Percentiles rank a stretch among this genome's conserved stretches.
Evolutionary conservation across 768 basidiomycete species (phyloP).

Genomic region (Hygrocybe coccinea): DNA sequence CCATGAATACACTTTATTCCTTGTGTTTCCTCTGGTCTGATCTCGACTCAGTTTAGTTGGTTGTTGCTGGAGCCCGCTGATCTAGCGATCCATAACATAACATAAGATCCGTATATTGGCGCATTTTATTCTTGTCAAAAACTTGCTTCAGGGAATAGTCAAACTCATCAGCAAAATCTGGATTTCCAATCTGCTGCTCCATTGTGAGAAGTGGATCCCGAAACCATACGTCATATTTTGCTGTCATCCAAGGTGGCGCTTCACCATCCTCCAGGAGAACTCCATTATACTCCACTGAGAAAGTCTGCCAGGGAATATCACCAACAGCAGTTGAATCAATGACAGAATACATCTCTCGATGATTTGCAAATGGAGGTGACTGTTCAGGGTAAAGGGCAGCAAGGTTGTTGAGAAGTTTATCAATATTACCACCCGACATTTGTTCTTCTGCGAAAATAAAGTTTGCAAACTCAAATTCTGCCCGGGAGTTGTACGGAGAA

Average conservation of each 20-base stretch:
- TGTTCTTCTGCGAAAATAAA: neutral
- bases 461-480: conserved; percentile 5
- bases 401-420: neutral
- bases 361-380: conserved; percentile 20
- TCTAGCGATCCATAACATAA: too few relatives aligned
- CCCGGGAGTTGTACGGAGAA: neutral
- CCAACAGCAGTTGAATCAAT: conserved; percentile 25
- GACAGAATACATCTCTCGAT: conserved; percentile 20
- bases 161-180: conserved; percentile 29
- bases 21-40: too few relatives aligned
- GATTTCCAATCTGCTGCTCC: conserved; percentile 29
- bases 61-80: too few relatives aligned
- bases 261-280: conserved; percentile 10
- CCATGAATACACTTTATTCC: too few relatives aligned
- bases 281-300: conserved; percentile 18
- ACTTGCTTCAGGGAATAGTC: conserved; percentile 31
- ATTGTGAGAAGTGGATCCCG: conserved; percentile 27
- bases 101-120: conserved; percentile 33
- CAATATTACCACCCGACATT: conserved; percentile 1
- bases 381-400: conserved; percentile 10
- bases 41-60: too few relatives aligned
- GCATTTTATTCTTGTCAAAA: conserved; percentile 19
- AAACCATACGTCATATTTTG: conserved; percentile 29
- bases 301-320: conserved; percentile 25
- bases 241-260: conserved; percentile 30